Base-by-base conservation (phyloP, 1,284 basidiomycete species). In the Microbotryum scabiosae region DNA sequence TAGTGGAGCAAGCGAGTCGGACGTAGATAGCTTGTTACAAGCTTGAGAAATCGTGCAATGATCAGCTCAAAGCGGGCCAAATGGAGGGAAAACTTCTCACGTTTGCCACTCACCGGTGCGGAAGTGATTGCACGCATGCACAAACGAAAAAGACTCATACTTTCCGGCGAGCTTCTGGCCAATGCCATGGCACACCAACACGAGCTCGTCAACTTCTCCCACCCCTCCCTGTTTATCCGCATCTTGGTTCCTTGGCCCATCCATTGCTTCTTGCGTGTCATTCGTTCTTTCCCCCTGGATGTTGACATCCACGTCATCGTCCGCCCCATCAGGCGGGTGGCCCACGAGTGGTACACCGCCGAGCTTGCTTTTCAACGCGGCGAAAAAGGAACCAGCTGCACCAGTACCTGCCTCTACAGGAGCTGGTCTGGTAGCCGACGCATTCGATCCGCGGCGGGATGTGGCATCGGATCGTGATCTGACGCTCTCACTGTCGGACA, bases 111-210 rank as follows among this genome's bases (percentile, higher is more conserved):
- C 5, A 48, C 56, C 43, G 21, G 57, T 62, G 32, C 72, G 65
- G 46, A 71, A 62, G 25, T 67, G 63, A 54, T 71, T 72, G 57
- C 67, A 66, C 4, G 71, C 71, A 52, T 71, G 66, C 3, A 69
- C 62, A 52, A 73, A 72, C 30, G 62, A 64, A 56, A 73, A 72
- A 0, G 66, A 67, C 21, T 72, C 68, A 60, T 72, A 73, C 1
- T 61, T 61, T 6, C 58, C 47, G 1, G 72, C 70, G 41, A 73
- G 62, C 60, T 67, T 51, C 55, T 72, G 72, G 5, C 71, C 72
- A 36, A 72, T 70, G 12, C 72, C 71, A 54, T 72, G 72, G 5
- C 71, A 58, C 28, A 73, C 69, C 21, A 73, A 63, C 9, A 71
- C 69, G 16, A 73, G 66, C 51, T 72, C 69, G 20, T 70, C 66